phyloP scores from a whole-genome alignment of 176 grass and related monocot genomes.

The Paspalum vaginatum region DNA sequence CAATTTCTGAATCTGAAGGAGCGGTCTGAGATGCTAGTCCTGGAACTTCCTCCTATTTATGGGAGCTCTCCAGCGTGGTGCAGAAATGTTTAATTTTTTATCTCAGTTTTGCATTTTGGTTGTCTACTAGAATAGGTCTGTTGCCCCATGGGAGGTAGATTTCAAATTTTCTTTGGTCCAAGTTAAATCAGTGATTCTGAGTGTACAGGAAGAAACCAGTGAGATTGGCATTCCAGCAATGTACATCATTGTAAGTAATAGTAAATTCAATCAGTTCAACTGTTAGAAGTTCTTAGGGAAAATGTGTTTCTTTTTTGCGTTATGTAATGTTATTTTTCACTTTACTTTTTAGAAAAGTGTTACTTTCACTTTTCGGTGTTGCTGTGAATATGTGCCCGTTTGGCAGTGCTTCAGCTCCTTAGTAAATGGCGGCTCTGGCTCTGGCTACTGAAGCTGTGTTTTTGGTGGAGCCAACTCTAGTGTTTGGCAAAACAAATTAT shows the following conservation, averaged over 20 bases:
- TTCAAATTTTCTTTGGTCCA: slow-evolving; percentile 21
- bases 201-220: slow-evolving; percentile 37
- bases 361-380: not conserved
- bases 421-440: no score
- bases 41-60: slow-evolving; percentile 35
- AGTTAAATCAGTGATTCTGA: not conserved
- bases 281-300: not conserved
- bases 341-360: not conserved
- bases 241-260: slow-evolving; percentile 63
- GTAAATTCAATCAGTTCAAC: not conserved
- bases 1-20: not conserved
- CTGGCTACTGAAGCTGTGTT: no score
- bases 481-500: no score
- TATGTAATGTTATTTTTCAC: not conserved
- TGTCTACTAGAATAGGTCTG: slow-evolving; percentile 9
- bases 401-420: no score
- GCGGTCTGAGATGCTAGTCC: not conserved
- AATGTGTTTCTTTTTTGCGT: not conserved
- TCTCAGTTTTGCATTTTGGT: slow-evolving; percentile 5
- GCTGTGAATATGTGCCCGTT: not conserved
- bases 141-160: not conserved
- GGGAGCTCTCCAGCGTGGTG: slow-evolving; percentile 31
- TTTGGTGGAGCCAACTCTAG: no score
- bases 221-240: not conserved
- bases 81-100: slow-evolving; percentile 25